These are phyloP conservation scores for Solanum corneliomulleri DNA, from an alignment of 257 asterid species.

Conservation along the genomic window DNA sequence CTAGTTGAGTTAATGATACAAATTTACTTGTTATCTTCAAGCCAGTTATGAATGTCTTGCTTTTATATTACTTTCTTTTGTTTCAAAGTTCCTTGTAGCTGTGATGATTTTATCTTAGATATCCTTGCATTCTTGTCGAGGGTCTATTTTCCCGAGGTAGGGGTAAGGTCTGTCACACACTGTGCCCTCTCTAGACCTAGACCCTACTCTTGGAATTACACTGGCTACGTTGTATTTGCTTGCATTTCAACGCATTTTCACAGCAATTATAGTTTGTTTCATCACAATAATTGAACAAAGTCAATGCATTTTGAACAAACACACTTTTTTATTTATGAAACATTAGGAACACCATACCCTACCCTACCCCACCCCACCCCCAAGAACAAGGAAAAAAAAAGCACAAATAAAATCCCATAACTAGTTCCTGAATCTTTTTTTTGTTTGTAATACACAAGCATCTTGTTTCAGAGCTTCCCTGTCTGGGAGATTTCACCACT, in stretches of 20 bases:
- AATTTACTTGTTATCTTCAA: slow-evolving; percentile 37
- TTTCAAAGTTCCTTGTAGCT: slow-evolving; percentile 42
- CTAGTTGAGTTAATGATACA: not conserved
- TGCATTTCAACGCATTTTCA: not conserved
- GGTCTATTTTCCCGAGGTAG: not conserved
- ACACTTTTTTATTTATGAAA: not conserved
- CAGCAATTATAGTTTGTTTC: not conserved
- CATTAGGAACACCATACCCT: not conserved
- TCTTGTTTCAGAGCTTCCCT: not conserved
- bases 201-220: too few relatives aligned
- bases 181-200: not conserved
- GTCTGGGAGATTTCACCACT: slow-evolving; percentile 13
- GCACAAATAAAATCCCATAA: not conserved
- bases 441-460: not conserved
- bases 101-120: not conserved
- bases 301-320: not conserved
- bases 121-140: not conserved
- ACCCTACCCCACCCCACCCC: not conserved
- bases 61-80: slow-evolving; percentile 55
- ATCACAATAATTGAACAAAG: not conserved
- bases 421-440: not conserved
- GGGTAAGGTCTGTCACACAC: not conserved
- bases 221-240: not conserved
- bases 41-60: slow-evolving; percentile 60
- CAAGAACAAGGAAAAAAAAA: not conserved